Conservation (phyloP, 345 rosid species). For the Ceriops decandra region DNA sequence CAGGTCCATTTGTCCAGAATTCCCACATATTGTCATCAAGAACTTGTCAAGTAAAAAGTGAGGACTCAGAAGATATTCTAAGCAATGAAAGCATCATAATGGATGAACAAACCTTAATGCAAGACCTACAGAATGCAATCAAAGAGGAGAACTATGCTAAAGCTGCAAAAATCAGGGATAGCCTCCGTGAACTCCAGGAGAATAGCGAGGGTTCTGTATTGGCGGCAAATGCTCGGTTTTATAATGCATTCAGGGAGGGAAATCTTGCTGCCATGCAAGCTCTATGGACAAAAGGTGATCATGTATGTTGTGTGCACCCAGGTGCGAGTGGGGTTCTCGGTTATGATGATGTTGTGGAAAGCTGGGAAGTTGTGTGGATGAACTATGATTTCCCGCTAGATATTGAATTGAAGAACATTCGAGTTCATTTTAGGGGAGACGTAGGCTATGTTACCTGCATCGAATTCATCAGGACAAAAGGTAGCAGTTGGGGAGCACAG, state of each 20-base stretch:
- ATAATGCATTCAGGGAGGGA: constrained; percentile 65
- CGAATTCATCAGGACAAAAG: constrained; percentile 81
- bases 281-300: constrained; percentile 59
- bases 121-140: constrained; percentile 60
- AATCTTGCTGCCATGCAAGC: constrained; percentile 69
- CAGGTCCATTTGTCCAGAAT: constrained; percentile 30
- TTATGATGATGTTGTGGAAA: constrained; percentile 75
- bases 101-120: constrained; percentile 59
- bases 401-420: constrained; percentile 63
- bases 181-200: constrained; percentile 53
- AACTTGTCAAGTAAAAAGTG: constrained; percentile 49
- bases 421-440: constrained; percentile 71
- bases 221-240: constrained; percentile 74
- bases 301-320: constrained; percentile 82
- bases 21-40: constrained; percentile 18
- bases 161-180: constrained; percentile 84
- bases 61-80: constrained; percentile 46
- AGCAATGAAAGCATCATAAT: constrained; percentile 47
- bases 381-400: constrained; percentile 79
- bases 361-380: constrained; percentile 94
- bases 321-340: constrained; percentile 76
- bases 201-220: constrained; percentile 61
- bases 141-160: constrained; percentile 75
- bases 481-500: constrained; percentile 94
- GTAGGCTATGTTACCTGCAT: constrained; percentile 75